A percentile compares a stretch with the other conserved stretches of the same genome.
These are phyloP conservation scores for Mycena filopes DNA, from an alignment of 768 basidiomycete genomes.

Conservation along the genomic window DNA sequence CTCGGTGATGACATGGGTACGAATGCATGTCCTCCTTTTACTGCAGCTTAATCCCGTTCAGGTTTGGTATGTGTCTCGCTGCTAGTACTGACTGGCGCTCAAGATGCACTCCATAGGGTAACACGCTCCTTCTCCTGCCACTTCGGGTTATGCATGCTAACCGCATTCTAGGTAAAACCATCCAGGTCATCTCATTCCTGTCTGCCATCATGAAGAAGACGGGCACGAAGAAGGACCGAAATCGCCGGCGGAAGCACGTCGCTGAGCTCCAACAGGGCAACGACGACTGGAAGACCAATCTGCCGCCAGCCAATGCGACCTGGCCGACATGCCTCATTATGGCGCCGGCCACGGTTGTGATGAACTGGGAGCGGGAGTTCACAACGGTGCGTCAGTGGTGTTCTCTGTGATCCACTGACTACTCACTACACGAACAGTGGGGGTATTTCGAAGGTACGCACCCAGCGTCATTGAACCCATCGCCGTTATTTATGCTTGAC, in stretches of 20 bases:
- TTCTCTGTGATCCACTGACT: slow-evolving; percentile 5
- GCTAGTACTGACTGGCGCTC: too few relatives aligned
- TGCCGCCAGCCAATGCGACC: slow-evolving; percentile 74
- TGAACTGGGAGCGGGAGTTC: slow-evolving; percentile 93
- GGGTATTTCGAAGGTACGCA: slow-evolving; percentile 79
- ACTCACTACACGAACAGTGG: slow-evolving; percentile 67
- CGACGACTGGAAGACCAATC: slow-evolving; percentile 60
- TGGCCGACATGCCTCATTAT: slow-evolving; percentile 93
- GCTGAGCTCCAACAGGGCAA: slow-evolving; percentile 68
- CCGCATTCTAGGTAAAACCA: slow-evolving; percentile 81
- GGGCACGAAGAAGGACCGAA: slow-evolving; percentile 70
- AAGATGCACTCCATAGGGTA: too few relatives aligned
- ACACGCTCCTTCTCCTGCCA: too few relatives aligned
- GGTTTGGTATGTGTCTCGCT: slow-evolving; percentile 3
- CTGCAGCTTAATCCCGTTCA: not conserved
- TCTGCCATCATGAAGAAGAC: slow-evolving; percentile 92
- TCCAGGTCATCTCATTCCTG: slow-evolving; percentile 90
- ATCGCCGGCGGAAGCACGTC: slow-evolving; percentile 75
- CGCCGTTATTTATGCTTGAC: not conserved
- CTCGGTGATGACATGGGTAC: slow-evolving; percentile 98
- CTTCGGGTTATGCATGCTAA: slow-evolving; percentile 9
- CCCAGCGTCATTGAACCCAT: not conserved
- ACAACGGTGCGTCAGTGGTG: slow-evolving; percentile 61
- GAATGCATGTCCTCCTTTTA: slow-evolving; percentile 32
- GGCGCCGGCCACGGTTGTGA: slow-evolving; percentile 84